phyloP scores from a whole-genome alignment of 2,329 filamentous ascomycete genomes.

The Atkinsonella hypoxylon region DNA sequence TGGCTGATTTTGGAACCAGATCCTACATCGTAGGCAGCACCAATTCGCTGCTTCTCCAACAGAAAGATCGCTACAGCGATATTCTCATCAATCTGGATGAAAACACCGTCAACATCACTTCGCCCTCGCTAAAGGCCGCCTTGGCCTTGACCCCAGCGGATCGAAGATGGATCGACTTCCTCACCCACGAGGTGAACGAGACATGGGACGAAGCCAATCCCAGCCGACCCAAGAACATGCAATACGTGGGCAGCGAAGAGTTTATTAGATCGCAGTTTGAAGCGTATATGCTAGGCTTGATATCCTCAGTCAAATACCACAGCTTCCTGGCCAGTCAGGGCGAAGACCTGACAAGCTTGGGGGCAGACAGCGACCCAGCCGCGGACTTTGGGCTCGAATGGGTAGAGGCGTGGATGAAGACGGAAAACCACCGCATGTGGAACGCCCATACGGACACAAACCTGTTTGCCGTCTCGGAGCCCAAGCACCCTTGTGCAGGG shows the following conservation, averaged over 20 bases:
- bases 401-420: slow-evolving; percentile 75
- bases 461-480: slow-evolving; percentile 88
- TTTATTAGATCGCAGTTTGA: slow-evolving; percentile 97
- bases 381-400: slow-evolving; percentile 75
- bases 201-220: slow-evolving; percentile 95
- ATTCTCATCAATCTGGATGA: slow-evolving; percentile 95
- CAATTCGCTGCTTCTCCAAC: slow-evolving; percentile 84
- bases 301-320: slow-evolving; percentile 84
- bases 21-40: slow-evolving; percentile 97
- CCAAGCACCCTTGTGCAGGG: slow-evolving; percentile 84
- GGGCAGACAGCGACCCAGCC: slow-evolving; percentile 73
- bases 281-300: slow-evolving; percentile 81
- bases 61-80: slow-evolving; percentile 92
- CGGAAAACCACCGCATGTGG: slow-evolving; percentile 89
- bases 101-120: slow-evolving; percentile 71
- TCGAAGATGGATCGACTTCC: slow-evolving; percentile 89
- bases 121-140: slow-evolving; percentile 62
- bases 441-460: slow-evolving; percentile 68
- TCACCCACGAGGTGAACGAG: slow-evolving; percentile 86
- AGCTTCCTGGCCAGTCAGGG: slow-evolving; percentile 55
- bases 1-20: slow-evolving; percentile 89
- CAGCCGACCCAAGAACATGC: slow-evolving; percentile 80
- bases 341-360: slow-evolving; percentile 54
- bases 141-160: slow-evolving; percentile 75
- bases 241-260: slow-evolving; percentile 90